A percentile compares a stretch with the other conserved stretches of the same genome.
These are phyloP conservation scores for Polyplosphaeria fusca DNA, from an alignment of 495 filamentous ascomycete species.

Conservation along the genomic window DNA sequence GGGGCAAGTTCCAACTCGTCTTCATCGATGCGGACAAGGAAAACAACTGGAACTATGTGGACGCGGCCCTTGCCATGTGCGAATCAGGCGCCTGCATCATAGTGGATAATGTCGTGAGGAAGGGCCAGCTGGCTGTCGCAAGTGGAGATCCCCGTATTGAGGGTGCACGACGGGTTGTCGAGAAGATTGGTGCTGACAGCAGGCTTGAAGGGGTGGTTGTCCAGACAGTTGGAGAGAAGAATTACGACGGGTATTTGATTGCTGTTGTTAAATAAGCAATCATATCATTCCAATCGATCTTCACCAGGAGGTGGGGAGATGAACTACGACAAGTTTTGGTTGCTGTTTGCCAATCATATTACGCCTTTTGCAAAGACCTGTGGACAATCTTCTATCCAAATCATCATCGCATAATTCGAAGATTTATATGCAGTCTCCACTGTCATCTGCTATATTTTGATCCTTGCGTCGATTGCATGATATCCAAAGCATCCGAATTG, in stretches of 20 bases:
- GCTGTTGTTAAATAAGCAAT: conserved; percentile 39
- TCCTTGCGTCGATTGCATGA: no score
- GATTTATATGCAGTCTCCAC: no score
- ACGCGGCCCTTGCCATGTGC: conserved; percentile 31
- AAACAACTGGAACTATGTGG: conserved; percentile 42
- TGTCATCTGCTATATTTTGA: no score
- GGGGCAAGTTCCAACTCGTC: conserved; percentile 35
- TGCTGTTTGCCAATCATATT: no score
- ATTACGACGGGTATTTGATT: conserved; percentile 51
- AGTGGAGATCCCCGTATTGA: conserved; percentile 25
- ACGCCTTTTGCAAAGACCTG: no score
- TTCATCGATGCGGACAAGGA: conserved; percentile 45
- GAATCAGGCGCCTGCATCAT: conserved; percentile 32
- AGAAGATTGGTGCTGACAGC: conserved; percentile 46
- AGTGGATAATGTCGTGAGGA: conserved; percentile 43
- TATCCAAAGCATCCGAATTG: no score
- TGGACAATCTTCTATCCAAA: no score
- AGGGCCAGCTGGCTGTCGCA: conserved; percentile 35
- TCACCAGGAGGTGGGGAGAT: no score
- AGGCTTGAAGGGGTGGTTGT: conserved; percentile 50
- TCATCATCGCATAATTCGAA: no score
- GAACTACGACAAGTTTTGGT: no score
- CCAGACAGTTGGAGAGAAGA: conserved; percentile 53
- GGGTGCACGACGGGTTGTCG: conserved; percentile 41
- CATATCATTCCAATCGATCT: conserved; percentile 50